Base-by-base conservation (phyloP, 1,284 basidiomycete genomes). In the Leccinum griseonigrum region DNA sequence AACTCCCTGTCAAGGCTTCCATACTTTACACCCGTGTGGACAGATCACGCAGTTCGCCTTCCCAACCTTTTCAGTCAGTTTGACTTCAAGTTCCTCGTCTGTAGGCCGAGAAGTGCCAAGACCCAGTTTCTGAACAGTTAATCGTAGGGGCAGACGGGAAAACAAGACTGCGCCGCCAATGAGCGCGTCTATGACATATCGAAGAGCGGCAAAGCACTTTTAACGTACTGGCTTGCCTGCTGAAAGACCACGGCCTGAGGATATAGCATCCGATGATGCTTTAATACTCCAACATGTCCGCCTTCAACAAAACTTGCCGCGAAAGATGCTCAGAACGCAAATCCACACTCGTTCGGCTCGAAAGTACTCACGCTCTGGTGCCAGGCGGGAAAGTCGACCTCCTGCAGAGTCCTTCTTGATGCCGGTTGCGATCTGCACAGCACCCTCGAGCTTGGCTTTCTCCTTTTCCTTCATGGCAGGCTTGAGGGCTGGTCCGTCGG, bases 201-300 rank as follows among this genome's bases (percentile, higher is more conserved):
- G 34, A 36, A 5, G 5, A 6, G 13, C 14, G 5, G 34, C 13
- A 36, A 14, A 0, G 13, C 34, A 36, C 5, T 36, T 6, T 14
- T 36, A 5, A 5, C 13, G 13, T 4, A 14, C 34, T 11, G 34
- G 7, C 34, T 14, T 36, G 34, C 34, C 29, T 31, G 29, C 29
- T 31, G 29, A 3, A 31, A 7, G 95, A 97, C 91, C 94, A 95
- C 0, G 97, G 97, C 75, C 95, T 96, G 65, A 99, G 88, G 72
- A 99, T 98, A 79, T 99, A 99, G 76, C 97, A 99, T 29, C 97
- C 97, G 66, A 94, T 31, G 29, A 31, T 31, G 76, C 90, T 96
- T 79, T 99, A 99, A 80, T 99, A 99, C 74, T 99, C 97, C 60
- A 99, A 80, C 97, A 99, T 98, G 72, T 99, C 96, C 28, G 95